Conservation (phyloP, 176 grass and related monocot genomes). For the Miscanthus lutarioriparius region DNA sequence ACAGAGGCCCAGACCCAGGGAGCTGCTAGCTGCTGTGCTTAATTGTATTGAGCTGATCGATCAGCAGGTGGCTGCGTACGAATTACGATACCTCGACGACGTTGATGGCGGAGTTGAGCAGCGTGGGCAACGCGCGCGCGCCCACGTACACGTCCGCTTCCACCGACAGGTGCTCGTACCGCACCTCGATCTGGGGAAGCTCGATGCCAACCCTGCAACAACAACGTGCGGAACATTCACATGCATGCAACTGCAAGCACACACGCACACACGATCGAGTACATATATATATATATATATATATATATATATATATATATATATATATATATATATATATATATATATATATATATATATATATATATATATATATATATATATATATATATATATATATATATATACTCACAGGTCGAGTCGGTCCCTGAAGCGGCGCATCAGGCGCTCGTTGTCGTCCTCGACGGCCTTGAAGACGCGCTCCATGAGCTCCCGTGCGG, state of each 20-base stretch:
- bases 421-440: constrained; percentile 41
- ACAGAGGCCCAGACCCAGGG: too few relatives aligned
- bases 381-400: too few relatives aligned
- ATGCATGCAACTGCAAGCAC: too few relatives aligned
- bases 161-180: constrained; percentile 64
- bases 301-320: too few relatives aligned
- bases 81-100: constrained; percentile 43
- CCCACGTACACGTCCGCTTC: constrained; percentile 53
- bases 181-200: constrained; percentile 72
- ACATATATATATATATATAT: too few relatives aligned
- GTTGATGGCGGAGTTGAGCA: constrained; percentile 62
- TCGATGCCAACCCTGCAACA: constrained; percentile 65
- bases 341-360: too few relatives aligned
- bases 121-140: constrained; percentile 61
- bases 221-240: too few relatives aligned
- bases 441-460: constrained; percentile 12
- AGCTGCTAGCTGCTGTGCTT: too few relatives aligned
- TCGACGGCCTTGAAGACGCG: constrained; percentile 16
- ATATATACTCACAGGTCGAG: constrained; percentile 56
- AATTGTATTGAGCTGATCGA: too few relatives aligned
- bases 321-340: too few relatives aligned
- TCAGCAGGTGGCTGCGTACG: not conserved
- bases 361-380: too few relatives aligned
- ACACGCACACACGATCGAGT: too few relatives aligned
- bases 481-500: constrained; percentile 11